Percentiles rank a stretch among this genome's conserved stretches.
phyloP scores from a whole-genome alignment of 2,329 filamentous ascomycete species.

The Metarhizium album region DNA sequence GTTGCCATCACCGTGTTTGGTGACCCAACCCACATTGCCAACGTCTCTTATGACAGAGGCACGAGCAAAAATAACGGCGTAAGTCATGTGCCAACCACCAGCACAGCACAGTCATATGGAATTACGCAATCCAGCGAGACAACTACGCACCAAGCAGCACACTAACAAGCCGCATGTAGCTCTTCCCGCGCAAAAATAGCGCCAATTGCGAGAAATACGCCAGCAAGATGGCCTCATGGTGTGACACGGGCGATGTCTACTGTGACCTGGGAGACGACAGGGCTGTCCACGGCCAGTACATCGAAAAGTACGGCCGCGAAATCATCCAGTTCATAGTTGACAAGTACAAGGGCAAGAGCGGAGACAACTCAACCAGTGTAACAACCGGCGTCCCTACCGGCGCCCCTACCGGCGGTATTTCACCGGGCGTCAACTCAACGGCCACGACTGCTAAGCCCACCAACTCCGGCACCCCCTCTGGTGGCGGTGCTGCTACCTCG shows the following conservation, averaged over 20 bases:
- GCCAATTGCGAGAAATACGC: slow-evolving; percentile 24
- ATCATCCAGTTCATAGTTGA: slow-evolving; percentile 25
- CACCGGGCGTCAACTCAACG: neutral
- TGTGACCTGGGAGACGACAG: slow-evolving; percentile 23
- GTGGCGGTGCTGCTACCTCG: slow-evolving; percentile 1
- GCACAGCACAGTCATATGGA: no score
- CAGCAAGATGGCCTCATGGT: slow-evolving; percentile 27
- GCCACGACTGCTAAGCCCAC: neutral
- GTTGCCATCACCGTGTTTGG: slow-evolving; percentile 30
- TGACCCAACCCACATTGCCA: slow-evolving; percentile 28
- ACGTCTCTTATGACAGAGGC: slow-evolving; percentile 25
- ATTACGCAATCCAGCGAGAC: neutral
- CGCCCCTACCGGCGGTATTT: neutral
- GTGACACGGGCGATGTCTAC: slow-evolving; percentile 30
- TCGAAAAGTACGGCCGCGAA: slow-evolving; percentile 23
- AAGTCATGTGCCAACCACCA: slow-evolving; percentile 10
- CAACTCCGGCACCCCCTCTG: neutral
- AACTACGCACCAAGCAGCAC: neutral
- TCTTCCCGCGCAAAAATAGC: slow-evolving; percentile 25
- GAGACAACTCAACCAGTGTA: slow-evolving; percentile 2
- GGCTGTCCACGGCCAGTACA: slow-evolving; percentile 25
- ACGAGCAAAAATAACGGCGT: slow-evolving; percentile 27
- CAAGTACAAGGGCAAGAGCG: slow-evolving; percentile 13
- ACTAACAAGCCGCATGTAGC: slow-evolving; percentile 13
- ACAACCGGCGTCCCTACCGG: slow-evolving; percentile 2